Conservation (phyloP, 2,329 filamentous ascomycete species). For the Xylaria arbuscula region DNA sequence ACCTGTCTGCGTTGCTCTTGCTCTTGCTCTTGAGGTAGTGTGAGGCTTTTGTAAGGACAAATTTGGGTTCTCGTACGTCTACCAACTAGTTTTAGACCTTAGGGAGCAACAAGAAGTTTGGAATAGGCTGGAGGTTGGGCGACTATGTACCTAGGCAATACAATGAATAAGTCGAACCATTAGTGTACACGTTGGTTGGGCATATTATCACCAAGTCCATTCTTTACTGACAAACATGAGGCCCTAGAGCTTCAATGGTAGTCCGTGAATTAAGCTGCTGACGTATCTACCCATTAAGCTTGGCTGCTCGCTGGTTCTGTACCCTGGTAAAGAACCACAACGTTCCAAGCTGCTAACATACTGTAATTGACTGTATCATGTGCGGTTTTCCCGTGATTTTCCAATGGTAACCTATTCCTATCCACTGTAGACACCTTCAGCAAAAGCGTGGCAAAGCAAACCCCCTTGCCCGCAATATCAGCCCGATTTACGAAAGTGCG, state of each 20-base stretch:
- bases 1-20: too few species aligned
- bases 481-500: neutral
- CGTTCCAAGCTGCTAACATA: slow-evolving; percentile 3
- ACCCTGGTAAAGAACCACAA: neutral
- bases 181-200: neutral
- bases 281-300: slow-evolving; percentile 29
- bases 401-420: neutral
- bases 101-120: too few species aligned
- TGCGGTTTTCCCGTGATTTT: neutral
- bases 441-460: slow-evolving; percentile 4
- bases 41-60: too few species aligned
- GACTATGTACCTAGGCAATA: neutral
- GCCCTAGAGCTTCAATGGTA: neutral
- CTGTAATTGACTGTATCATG: neutral
- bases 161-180: neutral
- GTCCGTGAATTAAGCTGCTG: slow-evolving; percentile 12
- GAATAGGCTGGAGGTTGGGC: too few species aligned
- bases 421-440: neutral
- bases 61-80: too few species aligned
- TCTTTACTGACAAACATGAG: neutral
- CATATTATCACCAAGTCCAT: neutral
- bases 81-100: too few species aligned
- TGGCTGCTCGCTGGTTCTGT: neutral
- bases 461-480: neutral
- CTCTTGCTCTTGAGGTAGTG: too few species aligned